A percentile compares a stretch with the other conserved stretches of the same genome.
These are phyloP conservation scores for Neonectria faginata DNA, from an alignment of 2,329 filamentous ascomycete genomes.

Conservation along the genomic window DNA sequence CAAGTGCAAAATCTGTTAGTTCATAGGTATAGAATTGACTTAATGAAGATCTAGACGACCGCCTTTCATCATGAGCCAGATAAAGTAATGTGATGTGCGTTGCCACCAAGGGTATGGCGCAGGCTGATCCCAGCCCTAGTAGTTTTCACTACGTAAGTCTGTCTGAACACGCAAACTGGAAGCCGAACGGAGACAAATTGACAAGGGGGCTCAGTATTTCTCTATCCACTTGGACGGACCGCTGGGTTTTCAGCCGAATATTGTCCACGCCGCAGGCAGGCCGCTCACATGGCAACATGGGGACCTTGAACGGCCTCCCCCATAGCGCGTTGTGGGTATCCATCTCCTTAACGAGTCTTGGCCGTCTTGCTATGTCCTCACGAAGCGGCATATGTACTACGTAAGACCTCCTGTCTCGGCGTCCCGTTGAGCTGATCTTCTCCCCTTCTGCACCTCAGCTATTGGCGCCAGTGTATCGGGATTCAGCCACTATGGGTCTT, in stretches of 20 bases:
- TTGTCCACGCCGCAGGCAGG: not conserved
- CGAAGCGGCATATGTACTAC: slow-evolving; percentile 4
- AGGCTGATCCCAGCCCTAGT: not conserved
- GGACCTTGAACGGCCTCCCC: not conserved
- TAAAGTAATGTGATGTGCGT: not conserved
- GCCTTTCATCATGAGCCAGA: not conserved
- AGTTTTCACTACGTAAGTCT: not conserved
- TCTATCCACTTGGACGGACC: not conserved
- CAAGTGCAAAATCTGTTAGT: not conserved
- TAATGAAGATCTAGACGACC: not conserved
- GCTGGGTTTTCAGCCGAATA: not conserved
- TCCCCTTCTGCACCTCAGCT: slow-evolving; percentile 25
- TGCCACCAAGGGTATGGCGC: not conserved
- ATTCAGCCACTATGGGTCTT: slow-evolving; percentile 34
- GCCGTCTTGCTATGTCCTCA: slow-evolving; percentile 1
- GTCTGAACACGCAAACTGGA: not conserved
- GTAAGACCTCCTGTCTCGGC: slow-evolving; percentile 5
- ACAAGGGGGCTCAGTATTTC: not conserved
- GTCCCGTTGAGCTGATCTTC: slow-evolving; percentile 31
- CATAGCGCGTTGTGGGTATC: not conserved
- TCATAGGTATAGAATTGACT: too few species aligned
- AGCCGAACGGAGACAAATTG: not conserved
- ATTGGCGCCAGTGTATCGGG: slow-evolving; percentile 12
- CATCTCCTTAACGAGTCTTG: slow-evolving; percentile 16
- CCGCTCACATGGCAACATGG: not conserved